phyloP scores from a whole-genome alignment of 192 early-diverging fungal species.

The Backusella sp. region DNA sequence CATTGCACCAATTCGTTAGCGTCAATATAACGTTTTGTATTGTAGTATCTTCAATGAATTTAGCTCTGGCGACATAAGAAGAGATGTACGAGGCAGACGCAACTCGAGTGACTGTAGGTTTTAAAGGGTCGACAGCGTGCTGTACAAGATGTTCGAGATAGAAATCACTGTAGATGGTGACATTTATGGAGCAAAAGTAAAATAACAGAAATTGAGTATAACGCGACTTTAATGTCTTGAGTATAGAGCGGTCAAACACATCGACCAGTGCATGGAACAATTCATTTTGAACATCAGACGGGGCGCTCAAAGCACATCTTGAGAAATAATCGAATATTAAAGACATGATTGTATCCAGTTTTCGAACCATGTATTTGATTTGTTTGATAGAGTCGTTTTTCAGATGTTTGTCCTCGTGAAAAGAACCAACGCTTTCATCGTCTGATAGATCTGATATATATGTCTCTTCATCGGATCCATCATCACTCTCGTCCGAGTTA shows the following conservation, averaged over 20 bases:
- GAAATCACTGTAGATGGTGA: constrained; percentile 63
- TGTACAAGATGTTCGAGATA: constrained; percentile 78
- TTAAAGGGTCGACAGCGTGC: constrained; percentile 53
- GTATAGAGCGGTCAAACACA: constrained; percentile 75
- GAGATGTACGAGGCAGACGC: constrained; percentile 83
- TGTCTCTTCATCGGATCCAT: constrained; percentile 29
- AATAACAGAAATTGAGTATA: constrained; percentile 94
- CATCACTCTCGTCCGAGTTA: constrained; percentile 39
- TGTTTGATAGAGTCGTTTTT: constrained; percentile 35
- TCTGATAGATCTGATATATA: constrained; percentile 11
- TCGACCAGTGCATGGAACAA: constrained; percentile 70
- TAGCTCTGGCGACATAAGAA: constrained; percentile 86
- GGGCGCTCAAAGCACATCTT: constrained; percentile 6
- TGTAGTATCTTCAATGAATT: constrained; percentile 61
- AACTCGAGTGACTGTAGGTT: constrained; percentile 67
- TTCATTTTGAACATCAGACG: constrained; percentile 41
- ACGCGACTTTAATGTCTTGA: constrained; percentile 86
- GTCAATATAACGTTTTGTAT: constrained; percentile 69
- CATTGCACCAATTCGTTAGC: constrained; percentile 63
- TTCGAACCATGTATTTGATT: constrained; percentile 60
- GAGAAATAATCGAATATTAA: constrained; percentile 64
- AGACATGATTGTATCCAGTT: constrained; percentile 72
- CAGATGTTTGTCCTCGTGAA: constrained; percentile 28
- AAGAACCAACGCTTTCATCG: constrained; percentile 16
- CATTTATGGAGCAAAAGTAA: constrained; percentile 67